Percentiles rank a stretch among this genome's conserved stretches.
Evolutionary conservation across 805 yeast genomes (phyloP).

Genomic region (Saturnispora diversa): DNA sequence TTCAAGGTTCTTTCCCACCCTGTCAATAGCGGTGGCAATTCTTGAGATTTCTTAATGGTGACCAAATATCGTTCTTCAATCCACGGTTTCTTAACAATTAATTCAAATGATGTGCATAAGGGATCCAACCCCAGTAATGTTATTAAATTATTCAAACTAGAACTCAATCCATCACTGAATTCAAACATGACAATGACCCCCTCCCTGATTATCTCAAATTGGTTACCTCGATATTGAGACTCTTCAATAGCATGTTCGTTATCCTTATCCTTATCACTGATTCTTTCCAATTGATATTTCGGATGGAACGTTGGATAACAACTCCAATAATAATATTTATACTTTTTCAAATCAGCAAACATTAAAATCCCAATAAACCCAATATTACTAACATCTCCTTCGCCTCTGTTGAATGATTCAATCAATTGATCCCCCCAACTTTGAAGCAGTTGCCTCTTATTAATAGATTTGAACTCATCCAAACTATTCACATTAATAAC

Average conservation of each 20-base stretch:
- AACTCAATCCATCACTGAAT: conserved; percentile 22
- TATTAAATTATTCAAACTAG: background rate
- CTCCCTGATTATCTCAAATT: background rate
- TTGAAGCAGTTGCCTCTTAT: conserved; percentile 53
- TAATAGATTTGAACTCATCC: conserved; percentile 69
- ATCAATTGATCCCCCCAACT: conserved; percentile 30
- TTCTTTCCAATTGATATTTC: conserved; percentile 35
- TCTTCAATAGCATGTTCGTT: no score
- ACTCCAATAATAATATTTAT: conserved; percentile 86
- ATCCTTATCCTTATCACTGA: background rate
- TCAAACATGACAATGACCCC: conserved; percentile 16
- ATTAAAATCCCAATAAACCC: conserved; percentile 46
- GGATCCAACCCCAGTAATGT: no score
- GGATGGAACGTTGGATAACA: conserved; percentile 58
- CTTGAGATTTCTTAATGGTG: no score
- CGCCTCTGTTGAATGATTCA: no score
- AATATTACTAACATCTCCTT: conserved; percentile 27
- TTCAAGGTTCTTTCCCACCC: conserved; percentile 89
- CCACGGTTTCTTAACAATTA: conserved; percentile 21
- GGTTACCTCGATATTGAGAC: no score
- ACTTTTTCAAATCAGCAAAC: conserved; percentile 85
- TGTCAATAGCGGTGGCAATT: no score
- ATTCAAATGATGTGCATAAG: no score
- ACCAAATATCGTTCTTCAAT: background rate
- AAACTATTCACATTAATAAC: conserved; percentile 66